phyloP scores from a whole-genome alignment of 495 filamentous ascomycete species.

The Penicillium roqueforti region DNA sequence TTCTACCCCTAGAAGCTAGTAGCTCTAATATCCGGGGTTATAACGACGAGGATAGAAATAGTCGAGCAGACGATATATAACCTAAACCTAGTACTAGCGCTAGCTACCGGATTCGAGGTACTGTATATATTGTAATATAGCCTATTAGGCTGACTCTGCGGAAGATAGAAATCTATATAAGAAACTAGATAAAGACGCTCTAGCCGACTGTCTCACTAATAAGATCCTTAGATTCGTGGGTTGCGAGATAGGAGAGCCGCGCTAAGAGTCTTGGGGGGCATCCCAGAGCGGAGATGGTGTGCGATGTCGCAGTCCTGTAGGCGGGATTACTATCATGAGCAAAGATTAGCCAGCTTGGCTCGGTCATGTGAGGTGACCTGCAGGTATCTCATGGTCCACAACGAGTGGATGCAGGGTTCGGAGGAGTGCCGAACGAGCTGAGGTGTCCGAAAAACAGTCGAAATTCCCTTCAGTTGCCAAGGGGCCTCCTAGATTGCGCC shows the following conservation, averaged over 20 bases:
- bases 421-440: background rate
- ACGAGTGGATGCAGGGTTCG: background rate
- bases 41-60: constrained; percentile 15
- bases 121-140: constrained; percentile 32
- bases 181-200: constrained; percentile 38
- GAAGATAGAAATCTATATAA: constrained; percentile 40
- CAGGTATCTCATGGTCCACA: background rate
- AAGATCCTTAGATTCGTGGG: constrained; percentile 8
- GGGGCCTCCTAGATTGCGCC: background rate
- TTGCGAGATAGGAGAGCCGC: background rate
- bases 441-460: background rate
- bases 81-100: constrained; percentile 30
- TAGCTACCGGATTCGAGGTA: constrained; percentile 19
- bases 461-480: background rate
- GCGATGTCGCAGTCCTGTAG: background rate
- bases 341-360: background rate
- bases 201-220: constrained; percentile 38
- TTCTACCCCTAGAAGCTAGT: constrained; percentile 31
- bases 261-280: constrained; percentile 2
- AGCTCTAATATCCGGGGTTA: constrained; percentile 18
- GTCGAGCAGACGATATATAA: constrained; percentile 17
- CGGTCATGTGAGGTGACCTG: background rate
- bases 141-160: constrained; percentile 37
- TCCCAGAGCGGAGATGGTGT: background rate
- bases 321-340: background rate